Evolutionary conservation across 2,329 filamentous ascomycete species (phyloP).

Genomic region (Cladosporium sp.): DNA sequence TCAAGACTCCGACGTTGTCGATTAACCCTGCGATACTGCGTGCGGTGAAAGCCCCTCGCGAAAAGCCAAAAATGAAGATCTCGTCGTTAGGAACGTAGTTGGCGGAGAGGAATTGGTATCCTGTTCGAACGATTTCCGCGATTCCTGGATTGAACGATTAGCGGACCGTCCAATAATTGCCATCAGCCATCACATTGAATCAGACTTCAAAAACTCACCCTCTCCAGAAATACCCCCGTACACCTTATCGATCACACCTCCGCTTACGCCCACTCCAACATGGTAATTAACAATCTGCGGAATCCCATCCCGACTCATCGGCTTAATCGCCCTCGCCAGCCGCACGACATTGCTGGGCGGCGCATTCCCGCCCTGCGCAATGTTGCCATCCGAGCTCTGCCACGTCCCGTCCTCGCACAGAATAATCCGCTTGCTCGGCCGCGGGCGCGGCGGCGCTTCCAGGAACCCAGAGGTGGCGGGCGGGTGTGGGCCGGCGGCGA

Average conservation of each 20-base stretch:
- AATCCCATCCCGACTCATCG: conserved; percentile 41
- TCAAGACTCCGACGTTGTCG: conserved; percentile 42
- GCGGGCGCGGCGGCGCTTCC: conserved; percentile 7
- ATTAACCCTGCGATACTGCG: conserved; percentile 42
- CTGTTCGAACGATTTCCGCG: conserved; percentile 42
- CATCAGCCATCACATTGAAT: neutral
- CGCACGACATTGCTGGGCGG: conserved; percentile 47
- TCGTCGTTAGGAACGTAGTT: conserved; percentile 49
- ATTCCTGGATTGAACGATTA: conserved; percentile 29
- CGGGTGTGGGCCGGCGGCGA: neutral
- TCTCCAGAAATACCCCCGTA: conserved; percentile 36
- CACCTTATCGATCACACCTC: conserved; percentile 35
- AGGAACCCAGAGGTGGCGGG: conserved; percentile 5
- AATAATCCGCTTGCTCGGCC: conserved; percentile 18
- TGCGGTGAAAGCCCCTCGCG: conserved; percentile 42
- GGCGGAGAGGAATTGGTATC: conserved; percentile 46
- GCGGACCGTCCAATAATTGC: neutral
- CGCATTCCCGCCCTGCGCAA: conserved; percentile 37
- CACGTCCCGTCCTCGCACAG: conserved; percentile 28
- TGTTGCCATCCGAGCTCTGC: conserved; percentile 44
- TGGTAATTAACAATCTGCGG: conserved; percentile 49
- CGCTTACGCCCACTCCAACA: conserved; percentile 41
- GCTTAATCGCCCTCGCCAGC: conserved; percentile 44
- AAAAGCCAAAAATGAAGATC: conserved; percentile 46
- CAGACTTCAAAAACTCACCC: conserved; percentile 12